Evolutionary conservation across 257 asterid species (phyloP), one percentile per base, ranked within the genome.

Genomic region (Coffea canephora): DNA sequence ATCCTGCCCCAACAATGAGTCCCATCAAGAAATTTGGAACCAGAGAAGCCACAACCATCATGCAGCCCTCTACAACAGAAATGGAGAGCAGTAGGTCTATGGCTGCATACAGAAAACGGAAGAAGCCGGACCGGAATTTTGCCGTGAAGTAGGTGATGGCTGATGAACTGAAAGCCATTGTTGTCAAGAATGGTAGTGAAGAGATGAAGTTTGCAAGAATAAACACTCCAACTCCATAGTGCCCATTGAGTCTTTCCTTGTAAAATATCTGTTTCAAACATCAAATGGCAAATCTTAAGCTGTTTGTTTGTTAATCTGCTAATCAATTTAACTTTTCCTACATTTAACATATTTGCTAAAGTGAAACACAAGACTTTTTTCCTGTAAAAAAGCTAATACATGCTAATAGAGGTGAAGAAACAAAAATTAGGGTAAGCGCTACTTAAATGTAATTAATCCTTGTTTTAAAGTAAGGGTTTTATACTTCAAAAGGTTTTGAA

Each of bases 21-120:
- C 98, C 98, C 97, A 91, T 89, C 84, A 92, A 52, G 95, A 93
- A 95, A 80, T 95, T 95, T 18, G 99, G 98, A 66, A 95, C 99
- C 31, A 95, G 31, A 5, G 96, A 87, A 23, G 98, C 98, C 75
- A 95, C 94, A 21, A 93, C 94, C 97, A 95, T 91, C 98, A 95
- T 95, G 87, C 90, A 91, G 85, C 99, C 90, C 90, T 95, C 99
- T 2, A 93, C 90, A 11, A 90, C 94, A 15, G 96, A 79, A 49
- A 95, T 85, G 81, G 97, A 90, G 81, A 90, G 41, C 0, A 89
- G 72, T 31, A 95, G 94, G 80, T 87, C 96, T 31, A 90, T 72
- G 46, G 79, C 76, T 3, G 94, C 88, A 23, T 86, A 95, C 66
- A 79, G 5, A 78, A 85, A 93, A 84, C 91, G 97, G 77, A 80